phyloP scores from a whole-genome alignment of 768 basidiomycete species.

The Phanerodontia chrysosporium region DNA sequence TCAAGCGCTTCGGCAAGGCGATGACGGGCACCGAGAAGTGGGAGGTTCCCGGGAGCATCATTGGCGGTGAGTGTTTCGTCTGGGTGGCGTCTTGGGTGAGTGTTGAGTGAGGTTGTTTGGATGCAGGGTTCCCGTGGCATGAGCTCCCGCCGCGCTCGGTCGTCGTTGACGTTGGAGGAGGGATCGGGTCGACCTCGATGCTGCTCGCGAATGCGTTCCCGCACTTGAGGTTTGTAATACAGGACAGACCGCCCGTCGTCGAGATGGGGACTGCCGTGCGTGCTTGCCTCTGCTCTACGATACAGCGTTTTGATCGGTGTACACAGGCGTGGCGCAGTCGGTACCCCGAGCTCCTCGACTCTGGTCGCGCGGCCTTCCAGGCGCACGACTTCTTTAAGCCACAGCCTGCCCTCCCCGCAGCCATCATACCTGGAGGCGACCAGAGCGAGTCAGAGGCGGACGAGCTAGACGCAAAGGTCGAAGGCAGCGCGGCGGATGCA shows the following conservation, averaged over 20 bases:
- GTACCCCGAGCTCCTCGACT: slow-evolving; percentile 53
- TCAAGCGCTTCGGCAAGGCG: slow-evolving; percentile 69
- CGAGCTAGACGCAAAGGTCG: background rate
- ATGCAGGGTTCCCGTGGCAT: slow-evolving; percentile 55
- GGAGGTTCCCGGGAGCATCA: slow-evolving; percentile 42
- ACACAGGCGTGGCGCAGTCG: slow-evolving; percentile 53
- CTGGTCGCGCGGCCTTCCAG: slow-evolving; percentile 52
- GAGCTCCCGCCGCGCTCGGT: slow-evolving; percentile 44
- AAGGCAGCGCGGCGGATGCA: slow-evolving; percentile 21
- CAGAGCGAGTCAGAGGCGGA: background rate
- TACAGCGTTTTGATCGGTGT: background rate
- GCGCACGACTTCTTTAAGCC: slow-evolving; percentile 76
- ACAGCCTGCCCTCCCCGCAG: slow-evolving; percentile 38
- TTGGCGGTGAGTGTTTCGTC: slow-evolving; percentile 17
- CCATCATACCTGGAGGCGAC: background rate
- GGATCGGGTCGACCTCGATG: slow-evolving; percentile 53
- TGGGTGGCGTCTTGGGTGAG: background rate
- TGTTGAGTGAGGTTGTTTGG: background rate
- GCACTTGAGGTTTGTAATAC: slow-evolving; percentile 50
- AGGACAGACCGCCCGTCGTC: slow-evolving; percentile 54
- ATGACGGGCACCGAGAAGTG: slow-evolving; percentile 72
- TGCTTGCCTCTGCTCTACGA: background rate
- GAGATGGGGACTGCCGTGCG: slow-evolving; percentile 38
- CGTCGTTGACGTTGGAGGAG: slow-evolving; percentile 68
- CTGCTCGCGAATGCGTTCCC: slow-evolving; percentile 37